phyloP scores from a whole-genome alignment of 2,329 filamentous ascomycete genomes.

The Exophiala lecanii-corni region DNA sequence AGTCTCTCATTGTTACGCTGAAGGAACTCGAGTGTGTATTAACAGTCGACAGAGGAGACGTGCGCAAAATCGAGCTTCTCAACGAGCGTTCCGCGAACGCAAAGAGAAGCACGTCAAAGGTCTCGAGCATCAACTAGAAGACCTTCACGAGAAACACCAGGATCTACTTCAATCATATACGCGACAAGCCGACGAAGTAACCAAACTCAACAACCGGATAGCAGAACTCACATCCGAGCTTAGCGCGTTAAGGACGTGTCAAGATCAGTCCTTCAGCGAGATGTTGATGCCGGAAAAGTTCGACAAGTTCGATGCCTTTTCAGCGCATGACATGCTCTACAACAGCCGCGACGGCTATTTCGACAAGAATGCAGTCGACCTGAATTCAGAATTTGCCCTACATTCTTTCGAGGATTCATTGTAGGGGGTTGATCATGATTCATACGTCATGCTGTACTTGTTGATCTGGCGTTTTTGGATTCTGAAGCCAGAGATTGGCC shows the following conservation, averaged over 20 bases:
- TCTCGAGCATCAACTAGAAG: slow-evolving; percentile 71
- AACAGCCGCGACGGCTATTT: slow-evolving; percentile 25
- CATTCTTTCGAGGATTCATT: slow-evolving; percentile 26
- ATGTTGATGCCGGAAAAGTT: slow-evolving; percentile 28
- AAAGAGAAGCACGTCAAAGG: slow-evolving; percentile 90
- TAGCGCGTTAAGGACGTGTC: slow-evolving; percentile 22
- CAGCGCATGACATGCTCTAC: slow-evolving; percentile 25
- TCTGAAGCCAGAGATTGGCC: background rate
- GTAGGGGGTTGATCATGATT: slow-evolving; percentile 10
- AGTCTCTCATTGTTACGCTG: no score
- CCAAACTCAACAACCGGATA: slow-evolving; percentile 28
- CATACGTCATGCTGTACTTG: slow-evolving; percentile 2
- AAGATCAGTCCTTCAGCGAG: slow-evolving; percentile 24
- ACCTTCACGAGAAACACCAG: slow-evolving; percentile 44
- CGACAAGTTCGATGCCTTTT: slow-evolving; percentile 28
- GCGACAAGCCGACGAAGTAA: slow-evolving; percentile 30
- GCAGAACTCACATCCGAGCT: slow-evolving; percentile 28
- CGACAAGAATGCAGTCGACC: slow-evolving; percentile 26
- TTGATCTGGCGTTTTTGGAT: slow-evolving; percentile 1
- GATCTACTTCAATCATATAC: slow-evolving; percentile 31
- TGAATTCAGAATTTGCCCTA: slow-evolving; percentile 24
- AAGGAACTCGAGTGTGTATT: no score
- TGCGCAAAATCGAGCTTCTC: slow-evolving; percentile 88
- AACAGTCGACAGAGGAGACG: slow-evolving; percentile 69
- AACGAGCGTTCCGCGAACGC: slow-evolving; percentile 87